A percentile compares a stretch with the other conserved stretches of the same genome.
These are phyloP conservation scores for Anisodus acutangulus DNA, from an alignment of 257 asterid species.

Conservation along the genomic window DNA sequence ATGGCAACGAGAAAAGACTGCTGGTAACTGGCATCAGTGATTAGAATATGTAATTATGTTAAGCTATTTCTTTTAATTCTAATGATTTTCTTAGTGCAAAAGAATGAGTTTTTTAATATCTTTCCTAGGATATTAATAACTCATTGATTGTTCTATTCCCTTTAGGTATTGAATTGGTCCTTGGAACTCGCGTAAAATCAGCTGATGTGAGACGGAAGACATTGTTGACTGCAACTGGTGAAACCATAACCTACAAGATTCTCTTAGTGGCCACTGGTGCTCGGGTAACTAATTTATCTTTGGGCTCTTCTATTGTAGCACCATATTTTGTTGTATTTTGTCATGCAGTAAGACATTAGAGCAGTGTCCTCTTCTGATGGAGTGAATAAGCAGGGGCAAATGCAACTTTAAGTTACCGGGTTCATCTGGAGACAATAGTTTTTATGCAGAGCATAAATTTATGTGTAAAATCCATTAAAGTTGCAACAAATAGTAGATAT, in stretches of 20 bases:
- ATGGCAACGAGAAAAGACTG: neutral
- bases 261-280: constrained; percentile 96
- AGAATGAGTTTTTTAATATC: neutral
- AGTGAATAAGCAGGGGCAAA: neutral
- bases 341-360: neutral
- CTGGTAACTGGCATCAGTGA: constrained; percentile 3
- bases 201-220: constrained; percentile 87
- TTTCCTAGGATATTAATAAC: neutral
- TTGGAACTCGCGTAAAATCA: constrained; percentile 82
- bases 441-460: neutral
- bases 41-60: neutral
- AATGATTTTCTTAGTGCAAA: neutral
- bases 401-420: neutral
- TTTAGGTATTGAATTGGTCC: constrained; percentile 83
- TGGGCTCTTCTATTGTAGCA: constrained; percentile 30
- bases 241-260: constrained; percentile 84
- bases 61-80: neutral
- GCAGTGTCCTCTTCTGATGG: neutral
- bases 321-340: constrained; percentile 4
- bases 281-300: constrained; percentile 68
- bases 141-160: constrained; percentile 16
- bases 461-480: neutral
- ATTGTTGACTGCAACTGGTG: constrained; percentile 75
- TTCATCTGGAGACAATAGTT: neutral
- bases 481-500: neutral